A percentile compares a stretch with the other conserved stretches of the same genome.
phyloP scores from a whole-genome alignment of 2,329 filamentous ascomycete genomes.

The Penicillium sp. region DNA sequence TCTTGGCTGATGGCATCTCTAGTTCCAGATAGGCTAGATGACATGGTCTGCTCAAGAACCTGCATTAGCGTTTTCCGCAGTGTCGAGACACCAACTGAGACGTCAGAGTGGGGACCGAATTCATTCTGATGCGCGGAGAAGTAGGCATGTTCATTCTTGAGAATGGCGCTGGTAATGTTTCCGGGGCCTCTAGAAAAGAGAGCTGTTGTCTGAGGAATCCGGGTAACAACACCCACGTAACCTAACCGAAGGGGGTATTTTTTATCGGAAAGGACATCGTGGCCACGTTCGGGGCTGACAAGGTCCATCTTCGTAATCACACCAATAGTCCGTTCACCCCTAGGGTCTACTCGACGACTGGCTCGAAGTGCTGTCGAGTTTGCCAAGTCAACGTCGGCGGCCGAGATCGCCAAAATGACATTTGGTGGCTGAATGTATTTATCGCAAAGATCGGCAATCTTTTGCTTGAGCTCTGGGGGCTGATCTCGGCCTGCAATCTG shows the following conservation, averaged over 20 bases:
- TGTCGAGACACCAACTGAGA: conserved; percentile 79
- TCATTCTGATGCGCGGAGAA: conserved; percentile 81
- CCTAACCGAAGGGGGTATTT: conserved; percentile 95
- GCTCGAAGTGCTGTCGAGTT: conserved; percentile 92
- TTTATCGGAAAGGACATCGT: conserved; percentile 75
- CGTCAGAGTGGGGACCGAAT: conserved; percentile 70
- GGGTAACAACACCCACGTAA: conserved; percentile 92
- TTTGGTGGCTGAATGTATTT: conserved; percentile 98
- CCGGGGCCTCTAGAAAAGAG: conserved; percentile 81
- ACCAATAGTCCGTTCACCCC: conserved; percentile 93
- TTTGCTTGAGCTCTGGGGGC: conserved; percentile 86
- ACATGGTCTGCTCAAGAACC: conserved; percentile 96
- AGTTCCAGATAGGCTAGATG: conserved; percentile 81
- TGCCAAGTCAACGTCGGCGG: conserved; percentile 93
- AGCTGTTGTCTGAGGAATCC: conserved; percentile 65
- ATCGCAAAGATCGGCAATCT: conserved; percentile 93
- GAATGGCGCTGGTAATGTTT: conserved; percentile 77
- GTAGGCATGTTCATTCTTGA: conserved; percentile 82
- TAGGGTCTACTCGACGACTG: conserved; percentile 85
- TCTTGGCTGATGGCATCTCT: conserved; percentile 92
- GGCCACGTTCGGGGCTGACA: conserved; percentile 78
- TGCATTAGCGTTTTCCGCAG: conserved; percentile 96
- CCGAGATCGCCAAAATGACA: conserved; percentile 94
- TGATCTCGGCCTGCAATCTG: conserved; percentile 92
- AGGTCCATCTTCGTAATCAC: conserved; percentile 99